phyloP scores from a whole-genome alignment of 2,329 filamentous ascomycete genomes.

The Aureobasidium sp. region DNA sequence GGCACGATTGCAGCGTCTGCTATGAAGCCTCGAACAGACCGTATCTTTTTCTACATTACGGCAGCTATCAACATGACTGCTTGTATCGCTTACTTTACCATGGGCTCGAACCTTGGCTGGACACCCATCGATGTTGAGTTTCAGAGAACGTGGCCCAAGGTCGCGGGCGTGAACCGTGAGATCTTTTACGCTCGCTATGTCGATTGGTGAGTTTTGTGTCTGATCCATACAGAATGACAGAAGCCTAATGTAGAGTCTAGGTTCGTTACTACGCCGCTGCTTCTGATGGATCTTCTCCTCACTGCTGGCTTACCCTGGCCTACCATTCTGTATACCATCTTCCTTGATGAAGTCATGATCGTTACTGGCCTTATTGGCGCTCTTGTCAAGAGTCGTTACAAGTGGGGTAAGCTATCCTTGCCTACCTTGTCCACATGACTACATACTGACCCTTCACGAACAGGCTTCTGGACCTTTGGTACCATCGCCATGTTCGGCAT shows the following conservation, averaged over 20 bases:
- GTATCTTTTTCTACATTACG: slow-evolving; percentile 53
- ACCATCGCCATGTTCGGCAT: slow-evolving; percentile 46
- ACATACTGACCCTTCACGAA: slow-evolving; percentile 18
- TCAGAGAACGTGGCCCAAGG: slow-evolving; percentile 31
- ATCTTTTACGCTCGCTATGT: slow-evolving; percentile 57
- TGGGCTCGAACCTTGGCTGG: slow-evolving; percentile 54
- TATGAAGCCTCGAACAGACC: slow-evolving; percentile 41
- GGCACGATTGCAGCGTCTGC: slow-evolving; percentile 41
- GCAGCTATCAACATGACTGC: slow-evolving; percentile 46
- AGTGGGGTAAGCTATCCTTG: slow-evolving; percentile 52
- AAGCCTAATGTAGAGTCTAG: neutral
- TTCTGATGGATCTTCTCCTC: slow-evolving; percentile 51
- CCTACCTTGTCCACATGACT: slow-evolving; percentile 10
- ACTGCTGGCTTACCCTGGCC: slow-evolving; percentile 54
- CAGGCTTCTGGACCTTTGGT: slow-evolving; percentile 25
- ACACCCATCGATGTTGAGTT: slow-evolving; percentile 53
- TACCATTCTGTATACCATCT: slow-evolving; percentile 50
- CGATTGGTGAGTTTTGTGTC: slow-evolving; percentile 39
- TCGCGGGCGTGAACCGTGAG: slow-evolving; percentile 44
- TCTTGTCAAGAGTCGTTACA: slow-evolving; percentile 50
- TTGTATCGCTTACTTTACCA: slow-evolving; percentile 52
- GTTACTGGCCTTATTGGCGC: slow-evolving; percentile 55
- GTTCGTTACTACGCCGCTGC: slow-evolving; percentile 50
- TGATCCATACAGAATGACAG: neutral
- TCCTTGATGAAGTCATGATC: slow-evolving; percentile 55